These are phyloP conservation scores for Pinus tabuliformis DNA, from an alignment of 75 land plant species.

Conservation along the genomic window DNA sequence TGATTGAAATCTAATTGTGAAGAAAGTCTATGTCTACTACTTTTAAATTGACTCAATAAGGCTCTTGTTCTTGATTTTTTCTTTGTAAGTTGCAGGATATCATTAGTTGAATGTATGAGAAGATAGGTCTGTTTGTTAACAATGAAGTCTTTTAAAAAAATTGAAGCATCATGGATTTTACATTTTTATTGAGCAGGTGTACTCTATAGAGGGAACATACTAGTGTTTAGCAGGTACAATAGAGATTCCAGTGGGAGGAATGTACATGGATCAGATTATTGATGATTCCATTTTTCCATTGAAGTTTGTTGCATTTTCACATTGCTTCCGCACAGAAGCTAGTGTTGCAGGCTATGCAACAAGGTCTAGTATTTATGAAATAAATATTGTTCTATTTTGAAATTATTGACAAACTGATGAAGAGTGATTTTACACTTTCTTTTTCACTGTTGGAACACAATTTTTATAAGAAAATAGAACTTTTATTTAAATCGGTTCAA, in stretches of 20 bases:
- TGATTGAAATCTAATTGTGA: not conserved
- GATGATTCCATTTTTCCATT: slow-evolving; percentile 73
- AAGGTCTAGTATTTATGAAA: slow-evolving; percentile 39
- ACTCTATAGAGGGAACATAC: slow-evolving; percentile 88
- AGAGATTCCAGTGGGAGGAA: slow-evolving; percentile 96
- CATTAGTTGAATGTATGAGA: not conserved
- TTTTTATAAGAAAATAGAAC: no score
- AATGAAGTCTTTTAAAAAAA: not conserved
- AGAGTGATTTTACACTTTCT: no score
- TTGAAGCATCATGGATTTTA: not conserved
- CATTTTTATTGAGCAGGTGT: slow-evolving; percentile 52
- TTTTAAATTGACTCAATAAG: not conserved
- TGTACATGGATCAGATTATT: slow-evolving; percentile 91
- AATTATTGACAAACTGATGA: no score
- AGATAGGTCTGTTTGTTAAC: not conserved
- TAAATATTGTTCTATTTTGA: not conserved
- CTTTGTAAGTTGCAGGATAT: not conserved
- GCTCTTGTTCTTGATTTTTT: not conserved
- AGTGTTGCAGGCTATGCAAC: slow-evolving; percentile 97
- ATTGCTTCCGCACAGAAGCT: slow-evolving; percentile 98
- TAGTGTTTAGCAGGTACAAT: slow-evolving; percentile 95
- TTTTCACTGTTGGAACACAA: no score
- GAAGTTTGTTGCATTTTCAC: slow-evolving; percentile 88
- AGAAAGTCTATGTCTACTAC: not conserved
- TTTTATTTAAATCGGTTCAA: no score